Conservation (phyloP, 441 rosid genomes). For the Isatis lusitanica region DNA sequence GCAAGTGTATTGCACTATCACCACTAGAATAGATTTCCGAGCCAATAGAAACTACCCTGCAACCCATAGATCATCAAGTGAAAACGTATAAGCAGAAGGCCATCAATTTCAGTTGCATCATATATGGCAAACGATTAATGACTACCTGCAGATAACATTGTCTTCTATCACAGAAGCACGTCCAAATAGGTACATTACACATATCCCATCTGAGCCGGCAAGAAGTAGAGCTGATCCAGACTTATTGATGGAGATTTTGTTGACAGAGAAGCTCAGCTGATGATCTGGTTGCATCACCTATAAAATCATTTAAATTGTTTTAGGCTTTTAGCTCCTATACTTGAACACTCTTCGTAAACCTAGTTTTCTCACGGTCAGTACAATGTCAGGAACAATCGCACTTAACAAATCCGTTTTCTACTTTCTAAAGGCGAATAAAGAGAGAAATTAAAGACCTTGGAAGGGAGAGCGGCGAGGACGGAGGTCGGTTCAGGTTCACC, state of each 20-base stretch:
- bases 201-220: conserved; percentile 65
- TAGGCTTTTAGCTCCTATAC: neutral
- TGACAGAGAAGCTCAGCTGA: conserved; percentile 52
- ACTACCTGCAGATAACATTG: conserved; percentile 73
- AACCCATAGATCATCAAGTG: conserved; percentile 20
- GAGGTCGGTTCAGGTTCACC: conserved; percentile 87
- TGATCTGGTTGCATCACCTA: conserved; percentile 76
- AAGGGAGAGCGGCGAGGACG: conserved; percentile 76
- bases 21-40: conserved; percentile 63
- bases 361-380: neutral
- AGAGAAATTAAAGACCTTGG: conserved; percentile 52
- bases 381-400: neutral
- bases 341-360: conserved; percentile 11
- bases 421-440: neutral
- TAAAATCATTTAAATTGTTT: neutral
- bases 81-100: neutral
- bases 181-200: conserved; percentile 78
- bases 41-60: conserved; percentile 78
- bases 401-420: neutral
- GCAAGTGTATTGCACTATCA: conserved; percentile 51
- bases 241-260: conserved; percentile 74
- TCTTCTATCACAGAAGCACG: conserved; percentile 55
- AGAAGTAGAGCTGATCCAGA: conserved; percentile 79
- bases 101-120: neutral
- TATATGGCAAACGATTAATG: neutral